phyloP scores from a whole-genome alignment of 2,329 filamentous ascomycete genomes.

The Cryphonectria parasitica region DNA sequence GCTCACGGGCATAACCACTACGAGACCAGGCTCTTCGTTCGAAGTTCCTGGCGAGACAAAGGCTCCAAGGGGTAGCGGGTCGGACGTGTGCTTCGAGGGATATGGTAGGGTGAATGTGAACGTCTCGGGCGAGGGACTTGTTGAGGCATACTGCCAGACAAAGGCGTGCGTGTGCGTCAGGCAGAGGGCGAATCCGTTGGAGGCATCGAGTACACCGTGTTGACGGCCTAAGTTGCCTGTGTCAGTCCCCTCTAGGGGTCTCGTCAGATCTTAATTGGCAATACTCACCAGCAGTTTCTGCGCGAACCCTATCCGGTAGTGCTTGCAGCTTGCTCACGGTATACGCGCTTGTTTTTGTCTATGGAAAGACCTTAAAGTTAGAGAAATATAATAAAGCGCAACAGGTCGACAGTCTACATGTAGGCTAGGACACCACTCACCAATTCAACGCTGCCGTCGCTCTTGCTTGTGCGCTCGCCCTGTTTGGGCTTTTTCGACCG shows the following conservation, averaged over 20 bases:
- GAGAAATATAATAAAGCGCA: slow-evolving; percentile 9
- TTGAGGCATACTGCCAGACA: slow-evolving; percentile 85
- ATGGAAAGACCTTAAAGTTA: slow-evolving; percentile 33
- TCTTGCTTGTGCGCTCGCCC: slow-evolving; percentile 66
- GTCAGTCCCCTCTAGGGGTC: not conserved
- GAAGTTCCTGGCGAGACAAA: slow-evolving; percentile 80
- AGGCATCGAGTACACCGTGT: slow-evolving; percentile 68
- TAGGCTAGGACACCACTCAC: slow-evolving; percentile 47
- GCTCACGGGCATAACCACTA: slow-evolving; percentile 81
- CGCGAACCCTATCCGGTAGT: slow-evolving; percentile 75
- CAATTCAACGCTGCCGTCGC: slow-evolving; percentile 68
- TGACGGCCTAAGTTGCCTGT: slow-evolving; percentile 59
- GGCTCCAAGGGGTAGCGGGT: slow-evolving; percentile 79
- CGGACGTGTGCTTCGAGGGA: slow-evolving; percentile 65
- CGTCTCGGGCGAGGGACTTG: slow-evolving; percentile 71
- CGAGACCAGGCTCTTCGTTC: slow-evolving; percentile 80
- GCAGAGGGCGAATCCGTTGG: slow-evolving; percentile 74
- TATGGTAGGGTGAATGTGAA: slow-evolving; percentile 81
- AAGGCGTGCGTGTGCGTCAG: slow-evolving; percentile 82
- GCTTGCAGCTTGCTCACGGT: slow-evolving; percentile 83
- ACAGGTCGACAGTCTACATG: not conserved
- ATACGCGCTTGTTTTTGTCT: slow-evolving; percentile 86
- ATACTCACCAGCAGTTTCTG: slow-evolving; percentile 65
- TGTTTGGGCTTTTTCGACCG: slow-evolving; percentile 66
- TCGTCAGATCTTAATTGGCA: slow-evolving; percentile 2